Evolutionary conservation across 1,284 basidiomycete genomes (phyloP), one percentile per base, ranked within the genome.

Genomic region (Ganoderma lingzhi): DNA sequence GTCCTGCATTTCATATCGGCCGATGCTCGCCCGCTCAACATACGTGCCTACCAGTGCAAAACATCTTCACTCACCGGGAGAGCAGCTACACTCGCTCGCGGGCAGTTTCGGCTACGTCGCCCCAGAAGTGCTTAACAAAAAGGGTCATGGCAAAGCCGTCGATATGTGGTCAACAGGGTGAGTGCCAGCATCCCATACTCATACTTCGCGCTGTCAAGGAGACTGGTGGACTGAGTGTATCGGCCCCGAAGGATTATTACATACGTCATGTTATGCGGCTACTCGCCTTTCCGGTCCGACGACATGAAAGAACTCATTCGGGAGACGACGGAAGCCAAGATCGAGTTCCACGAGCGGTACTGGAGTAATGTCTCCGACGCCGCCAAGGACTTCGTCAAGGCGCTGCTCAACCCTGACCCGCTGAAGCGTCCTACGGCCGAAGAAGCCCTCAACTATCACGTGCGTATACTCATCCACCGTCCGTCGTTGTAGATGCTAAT

Each of bases 91-190:
- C 32, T 90, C 91, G 0, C 83, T 97, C 2, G 97, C 96, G 0
- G 97, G 97, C 0, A 95, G 92, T 74, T 92, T 97, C 71, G 97
- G 97, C 1, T 99, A 99, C 77, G 95, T 97, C 28, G 96, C 97
- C 2, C 96, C 96, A 1, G 97, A 99, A 79, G 94, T 99, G 6
- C 84, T 99, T 35, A 88, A 87, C 70, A 91, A 93, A 75, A 81
- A 87, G 51, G 95, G 95, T 0, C 96, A 99, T 78, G 93, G 96
- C 44, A 96, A 96, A 79, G 90, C 94, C 6, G 96, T 98, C 12
- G 97, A 99, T 79, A 83, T 97, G 53, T 99, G 97, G 97, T 92
- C 93, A 63, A 92, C 92, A 12, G 97, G 97, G 93, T 95, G 74
- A 65, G 88, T 82, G 28, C 14, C n/a, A 8, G 19, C 37, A 39